Percentiles rank a stretch among this genome's conserved stretches.
phyloP scores from a whole-genome alignment of 2,329 filamentous ascomycete species.

The Exophiala sideris region DNA sequence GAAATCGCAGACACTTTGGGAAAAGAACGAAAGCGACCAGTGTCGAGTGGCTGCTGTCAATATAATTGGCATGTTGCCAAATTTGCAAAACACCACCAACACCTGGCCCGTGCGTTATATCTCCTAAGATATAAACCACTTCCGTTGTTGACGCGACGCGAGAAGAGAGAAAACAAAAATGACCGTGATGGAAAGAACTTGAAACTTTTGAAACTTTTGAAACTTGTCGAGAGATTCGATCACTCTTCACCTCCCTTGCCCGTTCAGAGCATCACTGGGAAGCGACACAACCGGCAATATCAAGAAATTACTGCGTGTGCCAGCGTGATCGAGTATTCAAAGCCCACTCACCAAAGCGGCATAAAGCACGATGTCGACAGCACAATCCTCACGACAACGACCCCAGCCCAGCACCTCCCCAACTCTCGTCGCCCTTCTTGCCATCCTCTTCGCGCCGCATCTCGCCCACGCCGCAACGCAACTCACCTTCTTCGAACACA shows the following conservation, averaged over 20 bases:
- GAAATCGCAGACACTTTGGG: neutral
- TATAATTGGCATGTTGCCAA: neutral
- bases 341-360: neutral
- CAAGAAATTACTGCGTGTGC: too few species aligned
- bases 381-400: too few species aligned
- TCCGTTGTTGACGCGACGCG: neutral
- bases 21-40: neutral
- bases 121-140: neutral
- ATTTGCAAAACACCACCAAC: constrained; percentile 10
- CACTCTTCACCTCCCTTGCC: neutral
- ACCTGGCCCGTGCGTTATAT: constrained; percentile 6
- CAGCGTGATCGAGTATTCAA: neutral
- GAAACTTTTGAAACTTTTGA: neutral
- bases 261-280: neutral
- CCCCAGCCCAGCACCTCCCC: neutral
- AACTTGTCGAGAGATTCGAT: too few species aligned
- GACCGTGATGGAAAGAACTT: neutral
- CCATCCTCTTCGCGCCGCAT: neutral
- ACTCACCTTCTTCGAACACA: constrained; percentile 20
- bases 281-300: too few species aligned
- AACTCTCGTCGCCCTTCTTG: neutral
- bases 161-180: neutral
- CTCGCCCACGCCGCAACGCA: neutral
- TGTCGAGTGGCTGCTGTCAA: neutral
- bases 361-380: neutral